Conservation (phyloP, 768 basidiomycete species). For the Coprinopsis cinerea region DNA sequence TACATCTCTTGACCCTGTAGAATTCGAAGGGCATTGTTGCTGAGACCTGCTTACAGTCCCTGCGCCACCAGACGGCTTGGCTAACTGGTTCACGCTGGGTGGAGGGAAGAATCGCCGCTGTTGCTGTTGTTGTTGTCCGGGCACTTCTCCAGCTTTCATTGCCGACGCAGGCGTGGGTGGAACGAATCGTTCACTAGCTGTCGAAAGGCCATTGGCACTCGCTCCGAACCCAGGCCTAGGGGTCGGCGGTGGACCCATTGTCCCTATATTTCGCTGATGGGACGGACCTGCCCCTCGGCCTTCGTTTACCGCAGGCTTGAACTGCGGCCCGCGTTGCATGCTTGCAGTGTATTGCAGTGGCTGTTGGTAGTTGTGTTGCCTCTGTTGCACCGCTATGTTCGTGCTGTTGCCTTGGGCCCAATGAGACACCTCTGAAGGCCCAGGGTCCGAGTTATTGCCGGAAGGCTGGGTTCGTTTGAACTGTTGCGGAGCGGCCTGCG, state of each 20-base stretch:
- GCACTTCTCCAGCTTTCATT: background rate
- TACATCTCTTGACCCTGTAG: background rate
- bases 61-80: background rate
- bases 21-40: background rate
- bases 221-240: slow-evolving; percentile 34
- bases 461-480: slow-evolving; percentile 28
- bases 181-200: slow-evolving; percentile 12
- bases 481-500: slow-evolving; percentile 35
- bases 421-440: slow-evolving; percentile 12
- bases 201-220: slow-evolving; percentile 10
- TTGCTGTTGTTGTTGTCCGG: background rate
- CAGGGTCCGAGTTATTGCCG: background rate
- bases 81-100: background rate
- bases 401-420: slow-evolving; percentile 18
- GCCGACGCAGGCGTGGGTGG: slow-evolving; percentile 3
- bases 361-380: background rate
- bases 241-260: slow-evolving; percentile 51
- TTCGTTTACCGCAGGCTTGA: slow-evolving; percentile 12
- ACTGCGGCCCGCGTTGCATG: slow-evolving; percentile 1
- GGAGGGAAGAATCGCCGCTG: background rate
- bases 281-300: background rate
- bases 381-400: slow-evolving; percentile 12
- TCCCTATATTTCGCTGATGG: slow-evolving; percentile 15
- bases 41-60: background rate
- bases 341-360: background rate